These are phyloP conservation scores for Pelargonium fulgidum DNA, from an alignment of 441 rosid species.

Conservation along the genomic window DNA sequence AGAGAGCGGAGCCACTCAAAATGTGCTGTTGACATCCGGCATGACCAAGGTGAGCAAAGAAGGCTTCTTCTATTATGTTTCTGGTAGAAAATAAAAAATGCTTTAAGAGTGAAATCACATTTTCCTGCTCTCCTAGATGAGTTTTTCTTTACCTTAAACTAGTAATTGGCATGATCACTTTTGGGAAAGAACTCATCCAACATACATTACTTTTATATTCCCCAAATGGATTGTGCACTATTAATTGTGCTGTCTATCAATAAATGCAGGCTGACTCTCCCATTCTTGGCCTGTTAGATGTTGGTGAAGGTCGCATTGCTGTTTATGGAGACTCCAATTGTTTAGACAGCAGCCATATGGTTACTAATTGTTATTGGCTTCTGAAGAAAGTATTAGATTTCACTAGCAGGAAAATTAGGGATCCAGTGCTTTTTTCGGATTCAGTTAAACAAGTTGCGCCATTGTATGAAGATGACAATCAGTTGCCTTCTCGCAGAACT, in stretches of 20 bases:
- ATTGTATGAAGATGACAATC: constrained; percentile 52
- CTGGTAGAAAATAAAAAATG: background rate
- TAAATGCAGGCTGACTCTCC: constrained; percentile 67
- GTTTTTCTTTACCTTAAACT: constrained; percentile 5
- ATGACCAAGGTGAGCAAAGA: constrained; percentile 46
- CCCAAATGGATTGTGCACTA: background rate
- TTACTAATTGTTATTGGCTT: constrained; percentile 93
- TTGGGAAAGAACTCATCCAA: background rate
- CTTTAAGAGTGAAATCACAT: background rate
- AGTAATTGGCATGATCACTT: constrained; percentile 4
- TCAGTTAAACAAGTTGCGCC: constrained; percentile 47
- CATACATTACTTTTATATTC: background rate
- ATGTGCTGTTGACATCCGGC: constrained; percentile 57
- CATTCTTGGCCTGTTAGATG: constrained; percentile 76
- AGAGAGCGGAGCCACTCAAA: constrained; percentile 95
- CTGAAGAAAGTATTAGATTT: constrained; percentile 77
- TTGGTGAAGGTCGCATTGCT: constrained; percentile 71
- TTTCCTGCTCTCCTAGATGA: background rate
- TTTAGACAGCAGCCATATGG: constrained; percentile 98
- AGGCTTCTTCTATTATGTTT: constrained; percentile 4
- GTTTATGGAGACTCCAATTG: constrained; percentile 98
- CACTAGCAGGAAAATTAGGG: constrained; percentile 59
- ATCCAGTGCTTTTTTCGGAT: constrained; percentile 68
- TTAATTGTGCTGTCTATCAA: constrained; percentile 11
- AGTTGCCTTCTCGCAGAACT: constrained; percentile 77